Evolutionary conservation across 2,329 filamentous ascomycete species (phyloP), one percentile per base, ranked within the genome.

Genomic region (Hymenoscyphus repandus): DNA sequence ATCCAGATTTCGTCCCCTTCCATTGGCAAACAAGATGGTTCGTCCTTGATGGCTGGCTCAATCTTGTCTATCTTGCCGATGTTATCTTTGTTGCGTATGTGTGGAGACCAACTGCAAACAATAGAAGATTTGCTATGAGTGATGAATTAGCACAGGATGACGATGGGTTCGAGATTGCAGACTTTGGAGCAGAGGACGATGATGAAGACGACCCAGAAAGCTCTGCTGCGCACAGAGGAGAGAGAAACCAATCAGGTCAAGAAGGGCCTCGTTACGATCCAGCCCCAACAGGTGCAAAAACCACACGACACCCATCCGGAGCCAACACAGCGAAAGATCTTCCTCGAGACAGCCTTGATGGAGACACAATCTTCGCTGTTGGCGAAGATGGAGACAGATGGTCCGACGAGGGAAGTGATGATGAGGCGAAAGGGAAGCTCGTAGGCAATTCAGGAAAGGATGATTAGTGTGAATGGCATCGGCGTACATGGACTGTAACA

Each of bases 11-110:
- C 68, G 90, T 96, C 4, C 93, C 93, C 1, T 88, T 89, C 61
- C 92, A 99, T 70, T 99, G 93, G 93, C 92, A 96, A 72, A 91
- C 88, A 4, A 77, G 93, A 53, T 99, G 93, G 93, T 99, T 99
- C 65, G 82, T 99, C 41, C 79, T 99, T 17, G 93, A 99, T 65
- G 93, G 93, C 49, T 99, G 93, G 93, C 76, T 97, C 45, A 97
- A 97, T 68, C 72, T 99, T 49, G 92, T 99, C 13, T 99, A 97
- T 71, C 82, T 99, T 57, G 88, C 88, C 53, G 92, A 99, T 64
- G 90, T 99, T 22, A 84, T 83, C 49, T 96, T 92, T 70, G 81
- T 99, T 58, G 90, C 93, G 18, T 99, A 97, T 69, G 78, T 99
- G 47, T 99, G 93, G 93, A 80, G 93, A 43, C 93, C 93, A 6